Evolutionary conservation across 129 eudicot species (phyloP), one percentile per base, ranked within the genome.

Genomic region (Arctium minus): DNA sequence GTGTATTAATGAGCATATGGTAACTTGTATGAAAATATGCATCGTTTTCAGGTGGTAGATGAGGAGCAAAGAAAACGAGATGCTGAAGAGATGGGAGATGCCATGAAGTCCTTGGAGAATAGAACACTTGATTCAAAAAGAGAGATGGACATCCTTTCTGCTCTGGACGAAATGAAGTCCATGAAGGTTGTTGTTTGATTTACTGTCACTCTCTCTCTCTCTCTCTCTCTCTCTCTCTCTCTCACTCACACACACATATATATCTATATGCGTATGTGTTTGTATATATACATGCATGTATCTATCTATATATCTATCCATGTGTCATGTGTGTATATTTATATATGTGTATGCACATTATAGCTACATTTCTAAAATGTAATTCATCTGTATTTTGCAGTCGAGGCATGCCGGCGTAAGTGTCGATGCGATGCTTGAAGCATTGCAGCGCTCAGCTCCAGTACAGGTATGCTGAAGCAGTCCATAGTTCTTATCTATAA

Each of bases 61-160:
- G 87, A 90, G 77, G 90, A 90, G 83, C 77, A 88, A 48, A 48
- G 72, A 56, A 92, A 90, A 83, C 79, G 92, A 80, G 89, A 79
- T 32, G 88, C 86, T 22, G 94, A 90, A 83, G 97, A 92, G 82
- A 88, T 90, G 92, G 97, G 97, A 44, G 97, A 92, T 85, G 97
- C 92, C 18, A 90, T 92, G 97, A 92, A 88, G 38, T 90, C 97
- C 1, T 79, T 92, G 88, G 97, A 92, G 84, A 92, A 90, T 76
- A 72, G 92, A 77, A 88, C 92, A 0, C 78, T 85, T 68, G 94
- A 92, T 38, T 90, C 97, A 11, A 92, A 90, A 83, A 79, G 91
- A 73, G 97, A 92, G 53, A 92, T 92, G 97, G 94, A 92, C 70
- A 90, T 90, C 74, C 89, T 92, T 73, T 90, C 92, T 70, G 91